A percentile compares a stretch with the other conserved stretches of the same genome.
Conservation (phyloP, 768 basidiomycete genomes). For the Strobilomyces confusus region DNA sequence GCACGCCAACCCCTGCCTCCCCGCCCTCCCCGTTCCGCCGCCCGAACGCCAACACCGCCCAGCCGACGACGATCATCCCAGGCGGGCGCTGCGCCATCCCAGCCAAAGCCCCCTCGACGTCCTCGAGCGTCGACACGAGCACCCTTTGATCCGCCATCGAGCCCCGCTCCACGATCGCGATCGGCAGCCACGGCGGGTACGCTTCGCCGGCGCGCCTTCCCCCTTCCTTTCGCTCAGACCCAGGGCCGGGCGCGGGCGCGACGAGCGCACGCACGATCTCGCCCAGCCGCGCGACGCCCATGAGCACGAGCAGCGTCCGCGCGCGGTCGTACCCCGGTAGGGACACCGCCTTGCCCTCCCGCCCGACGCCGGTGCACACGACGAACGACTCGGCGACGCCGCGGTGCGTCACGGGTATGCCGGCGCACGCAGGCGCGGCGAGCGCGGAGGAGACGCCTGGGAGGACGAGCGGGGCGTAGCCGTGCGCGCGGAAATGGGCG, state of each 20-base stretch:
- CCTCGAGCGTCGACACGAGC: slow-evolving; percentile 72
- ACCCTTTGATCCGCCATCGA: slow-evolving; percentile 91
- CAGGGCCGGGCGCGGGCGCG: slow-evolving; percentile 22
- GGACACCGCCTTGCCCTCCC: slow-evolving; percentile 74
- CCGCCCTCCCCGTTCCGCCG: slow-evolving; percentile 40
- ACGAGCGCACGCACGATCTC: slow-evolving; percentile 65
- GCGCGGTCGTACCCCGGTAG: slow-evolving; percentile 86
- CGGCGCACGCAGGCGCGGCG: slow-evolving; percentile 84
- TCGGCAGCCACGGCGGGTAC: slow-evolving; percentile 77
- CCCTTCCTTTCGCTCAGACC: too few relatives aligned
- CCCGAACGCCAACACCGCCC: slow-evolving; percentile 72
- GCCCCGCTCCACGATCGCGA: slow-evolving; percentile 94
- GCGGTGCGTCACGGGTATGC: slow-evolving; percentile 92
- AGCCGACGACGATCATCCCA: slow-evolving; percentile 95
- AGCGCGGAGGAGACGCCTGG: slow-evolving; percentile 90
- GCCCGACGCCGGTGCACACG: slow-evolving; percentile 92
- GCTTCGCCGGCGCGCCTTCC: slow-evolving; percentile 47
- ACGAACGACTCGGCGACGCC: slow-evolving; percentile 88
- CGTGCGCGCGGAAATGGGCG: slow-evolving; percentile 82
- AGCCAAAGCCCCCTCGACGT: slow-evolving; percentile 35
- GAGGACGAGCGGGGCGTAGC: slow-evolving; percentile 78
- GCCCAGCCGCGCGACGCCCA: slow-evolving; percentile 88
- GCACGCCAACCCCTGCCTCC: slow-evolving; percentile 55
- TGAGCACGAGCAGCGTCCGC: slow-evolving; percentile 80
- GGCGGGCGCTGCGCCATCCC: slow-evolving; percentile 88